Percentiles rank a stretch among this genome's conserved stretches.
Evolutionary conservation across 2,329 filamentous ascomycete genomes (phyloP).

Genomic region (Orbilia brochopaga): DNA sequence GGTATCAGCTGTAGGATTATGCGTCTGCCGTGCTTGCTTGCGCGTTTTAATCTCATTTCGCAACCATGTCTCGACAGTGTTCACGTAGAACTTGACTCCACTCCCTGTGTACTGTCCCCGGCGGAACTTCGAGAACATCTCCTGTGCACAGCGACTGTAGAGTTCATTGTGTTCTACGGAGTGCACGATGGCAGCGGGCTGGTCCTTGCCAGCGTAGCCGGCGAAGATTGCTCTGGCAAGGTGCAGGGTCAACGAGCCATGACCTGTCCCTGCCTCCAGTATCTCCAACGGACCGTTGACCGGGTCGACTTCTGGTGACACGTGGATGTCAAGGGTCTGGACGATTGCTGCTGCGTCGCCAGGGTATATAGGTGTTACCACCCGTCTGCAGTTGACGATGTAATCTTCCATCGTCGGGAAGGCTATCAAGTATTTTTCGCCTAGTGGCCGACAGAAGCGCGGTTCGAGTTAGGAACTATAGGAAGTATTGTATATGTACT

Average conservation of each 20-base stretch:
- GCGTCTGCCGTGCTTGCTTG: slow-evolving; percentile 9
- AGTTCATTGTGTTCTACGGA: slow-evolving; percentile 23
- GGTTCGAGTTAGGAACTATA: slow-evolving; percentile 15
- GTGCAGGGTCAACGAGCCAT: slow-evolving; percentile 77
- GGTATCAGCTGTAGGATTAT: not conserved
- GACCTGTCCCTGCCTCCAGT: slow-evolving; percentile 83
- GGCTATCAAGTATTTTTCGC: slow-evolving; percentile 63
- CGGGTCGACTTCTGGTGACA: slow-evolving; percentile 55
- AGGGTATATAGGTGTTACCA: slow-evolving; percentile 82
- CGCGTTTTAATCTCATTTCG: not conserved
- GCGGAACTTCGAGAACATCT: slow-evolving; percentile 23
- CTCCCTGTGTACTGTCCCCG: slow-evolving; percentile 28
- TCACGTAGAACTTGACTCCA: slow-evolving; percentile 26
- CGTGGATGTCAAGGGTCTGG: slow-evolving; percentile 76
- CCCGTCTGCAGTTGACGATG: slow-evolving; percentile 69
- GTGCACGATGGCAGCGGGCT: slow-evolving; percentile 26
- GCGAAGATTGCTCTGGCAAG: slow-evolving; percentile 77
- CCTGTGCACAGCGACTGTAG: slow-evolving; percentile 7
- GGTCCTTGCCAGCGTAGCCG: slow-evolving; percentile 64
- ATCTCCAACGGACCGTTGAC: slow-evolving; percentile 68
- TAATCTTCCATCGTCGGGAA: slow-evolving; percentile 76
- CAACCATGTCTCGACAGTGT: slow-evolving; percentile 27
- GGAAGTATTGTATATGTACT: not conserved
- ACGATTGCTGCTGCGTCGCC: slow-evolving; percentile 77
- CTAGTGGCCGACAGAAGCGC: slow-evolving; percentile 56